Evolutionary conservation across 2,329 filamentous ascomycete species (phyloP).

Genomic region (Diplodia seriata): DNA sequence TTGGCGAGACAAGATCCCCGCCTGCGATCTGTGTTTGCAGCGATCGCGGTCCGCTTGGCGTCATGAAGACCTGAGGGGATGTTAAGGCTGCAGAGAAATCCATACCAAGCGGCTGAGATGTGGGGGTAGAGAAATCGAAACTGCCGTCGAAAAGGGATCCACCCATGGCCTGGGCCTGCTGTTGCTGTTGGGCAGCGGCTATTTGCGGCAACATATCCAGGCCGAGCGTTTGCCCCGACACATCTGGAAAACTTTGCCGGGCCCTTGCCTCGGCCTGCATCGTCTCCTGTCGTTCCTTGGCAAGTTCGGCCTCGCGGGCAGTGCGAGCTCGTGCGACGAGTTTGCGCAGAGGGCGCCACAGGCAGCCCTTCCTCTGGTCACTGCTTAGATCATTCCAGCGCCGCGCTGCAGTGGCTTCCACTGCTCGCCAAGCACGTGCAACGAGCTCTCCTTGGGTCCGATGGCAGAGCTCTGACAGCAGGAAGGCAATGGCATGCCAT

Average conservation of each 20-base stretch:
- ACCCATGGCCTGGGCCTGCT: neutral
- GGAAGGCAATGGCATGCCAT: slow-evolving; percentile 69
- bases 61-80: slow-evolving; percentile 21
- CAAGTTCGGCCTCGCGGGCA: slow-evolving; percentile 60
- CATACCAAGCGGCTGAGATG: slow-evolving; percentile 22
- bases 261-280: slow-evolving; percentile 38
- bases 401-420: slow-evolving; percentile 56
- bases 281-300: slow-evolving; percentile 43
- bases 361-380: slow-evolving; percentile 52
- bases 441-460: slow-evolving; percentile 63
- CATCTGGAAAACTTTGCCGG: slow-evolving; percentile 34
- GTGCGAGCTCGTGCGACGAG: slow-evolving; percentile 65
- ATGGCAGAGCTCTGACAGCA: slow-evolving; percentile 65
- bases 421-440: slow-evolving; percentile 66
- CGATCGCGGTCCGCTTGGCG: slow-evolving; percentile 15
- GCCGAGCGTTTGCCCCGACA: slow-evolving; percentile 34
- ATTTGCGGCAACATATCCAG: slow-evolving; percentile 36
- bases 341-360: slow-evolving; percentile 69
- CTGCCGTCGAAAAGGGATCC: neutral
- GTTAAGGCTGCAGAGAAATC: slow-evolving; percentile 8
- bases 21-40: slow-evolving; percentile 10
- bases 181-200: slow-evolving; percentile 16
- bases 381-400: slow-evolving; percentile 47
- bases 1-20: slow-evolving; percentile 9
- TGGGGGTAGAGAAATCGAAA: neutral